Base-by-base conservation (phyloP, 1,284 basidiomycete species). In the Vanrija pseudolonga region DNA sequence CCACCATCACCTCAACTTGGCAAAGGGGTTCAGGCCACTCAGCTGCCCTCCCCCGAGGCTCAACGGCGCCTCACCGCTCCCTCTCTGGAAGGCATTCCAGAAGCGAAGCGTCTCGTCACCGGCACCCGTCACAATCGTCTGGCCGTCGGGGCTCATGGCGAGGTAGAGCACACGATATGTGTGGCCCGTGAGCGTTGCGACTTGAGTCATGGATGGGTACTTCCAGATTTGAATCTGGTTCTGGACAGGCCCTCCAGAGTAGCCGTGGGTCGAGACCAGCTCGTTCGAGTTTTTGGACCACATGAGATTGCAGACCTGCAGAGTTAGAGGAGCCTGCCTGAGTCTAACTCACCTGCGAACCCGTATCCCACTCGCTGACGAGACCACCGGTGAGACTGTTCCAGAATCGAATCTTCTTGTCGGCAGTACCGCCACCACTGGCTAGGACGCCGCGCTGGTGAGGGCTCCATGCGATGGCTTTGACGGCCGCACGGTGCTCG, bases 201-300 rank as follows among this genome's bases (percentile, higher is more conserved):
- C 90, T 82, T 93, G 93, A 56, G 88, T 86, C 74, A 95, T 81
- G 9, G 86, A 86, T 0, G 95, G 96, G 75, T 98, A 98, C 69
- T 89, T 88, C 95, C 95, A 98, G 62, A 98, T 90, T 69, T 92
- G 94, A 53, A 98, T 95, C 76, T 98, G 95, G 76, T 98, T 98
- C 74, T 97, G 93, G 6, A 94, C 86, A 0, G 89, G 86, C 3
- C 90, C 92, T 6, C 87, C 89, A 19, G 91, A 95, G 79, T 94
- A 98, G 1, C 96, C 95, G 68, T 98, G 95, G 2, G 95, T 98
- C 14, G 92, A 96, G 32, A 98, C 93, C 36, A 98, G 83, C 77
- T 98, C 95, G 70, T 98, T 95, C 17, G 93, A 93, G 22, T 90
- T 96, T 52, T 89, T 81, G 5, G 91, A 95, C 93, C 94, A 98